Evolutionary conservation across 495 filamentous ascomycete genomes (phyloP), one percentile per base, ranked within the genome.

Genomic region (Penicillium pulvis): DNA sequence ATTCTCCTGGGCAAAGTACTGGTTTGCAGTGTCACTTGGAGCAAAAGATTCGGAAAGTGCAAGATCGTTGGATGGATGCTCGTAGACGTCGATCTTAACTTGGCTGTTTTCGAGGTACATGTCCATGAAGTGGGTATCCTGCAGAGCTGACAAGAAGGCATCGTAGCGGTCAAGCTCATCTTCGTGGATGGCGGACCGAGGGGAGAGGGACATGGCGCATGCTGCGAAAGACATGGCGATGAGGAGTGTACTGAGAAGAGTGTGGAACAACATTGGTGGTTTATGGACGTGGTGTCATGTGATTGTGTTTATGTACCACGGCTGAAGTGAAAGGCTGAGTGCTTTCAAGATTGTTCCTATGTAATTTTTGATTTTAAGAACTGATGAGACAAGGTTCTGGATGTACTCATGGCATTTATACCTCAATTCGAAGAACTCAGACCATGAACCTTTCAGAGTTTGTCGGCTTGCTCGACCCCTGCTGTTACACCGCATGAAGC

Each of bases 161-260:
- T 60, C 51, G 53, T 60, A 60, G 58, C 53, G 43, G 47, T 60
- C 58, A 23, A 60, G 52, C 8, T 60, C 58, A 51, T 55, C 51
- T 26, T 39, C n/a, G 23, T 56, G 58, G 53, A 60, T 60, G 14
- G 58, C 51, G 10, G 30, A 17, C 7, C 58, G 58, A 26, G 58
- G 53, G 12, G 11, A 26, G 24, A 60, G 53, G 17, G 45, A 36
- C 53, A 57, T 8, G n/a, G 44, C 31, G 19, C 28, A 31, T 11
- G 55, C 30, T 31, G 55, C 35, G 3, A 24, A 6, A 26, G 31
- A 57, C 19, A 57, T 26, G 42, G 30, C 17, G 42, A 49, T 35
- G 26, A 47, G 9, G 31, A 57, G 55, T 35, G 19, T 6, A 39
- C 50, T 33, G 19, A 52, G 33, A 24, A 41, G 39, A 41, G 39